Evolutionary conservation across 2,329 filamentous ascomycete species (phyloP).

Genomic region (Periconia macrospinosa): DNA sequence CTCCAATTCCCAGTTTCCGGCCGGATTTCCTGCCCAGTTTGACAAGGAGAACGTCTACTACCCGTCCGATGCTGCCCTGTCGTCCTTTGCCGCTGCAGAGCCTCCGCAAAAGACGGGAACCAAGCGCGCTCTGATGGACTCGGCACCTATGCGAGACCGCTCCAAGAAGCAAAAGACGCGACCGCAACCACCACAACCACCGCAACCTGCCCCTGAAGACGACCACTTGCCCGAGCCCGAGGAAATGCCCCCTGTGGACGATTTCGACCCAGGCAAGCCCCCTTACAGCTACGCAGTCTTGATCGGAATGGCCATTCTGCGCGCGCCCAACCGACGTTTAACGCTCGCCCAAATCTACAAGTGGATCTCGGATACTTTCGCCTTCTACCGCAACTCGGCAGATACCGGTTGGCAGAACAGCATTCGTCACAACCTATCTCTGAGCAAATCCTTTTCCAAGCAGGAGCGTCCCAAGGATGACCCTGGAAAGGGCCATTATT

Average conservation of each 20-base stretch:
- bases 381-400: slow-evolving; percentile 75
- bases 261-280: slow-evolving; percentile 83
- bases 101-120: slow-evolving; percentile 35
- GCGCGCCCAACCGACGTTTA: slow-evolving; percentile 78
- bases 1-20: slow-evolving; percentile 59
- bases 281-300: slow-evolving; percentile 91
- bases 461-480: slow-evolving; percentile 96
- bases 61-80: slow-evolving; percentile 41
- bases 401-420: slow-evolving; percentile 98
- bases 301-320: slow-evolving; percentile 95
- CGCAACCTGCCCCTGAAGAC: slow-evolving; percentile 35
- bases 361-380: slow-evolving; percentile 96
- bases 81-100: slow-evolving; percentile 26
- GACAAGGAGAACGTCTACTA: slow-evolving; percentile 55
- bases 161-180: slow-evolving; percentile 67
- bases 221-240: slow-evolving; percentile 67
- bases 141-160: slow-evolving; percentile 72
- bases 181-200: slow-evolving; percentile 44
- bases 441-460: slow-evolving; percentile 97
- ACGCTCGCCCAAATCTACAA: slow-evolving; percentile 97
- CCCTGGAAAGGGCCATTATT: slow-evolving; percentile 93
- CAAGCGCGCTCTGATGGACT: slow-evolving; percentile 70
- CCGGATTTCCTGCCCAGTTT: slow-evolving; percentile 51
- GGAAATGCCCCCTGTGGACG: slow-evolving; percentile 78
- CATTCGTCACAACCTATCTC: slow-evolving; percentile 94